A percentile compares a stretch with the other conserved stretches of the same genome.
These are phyloP conservation scores for Backusella psychrophila DNA, from an alignment of 192 early-diverging fungal species.

Conservation along the genomic window DNA sequence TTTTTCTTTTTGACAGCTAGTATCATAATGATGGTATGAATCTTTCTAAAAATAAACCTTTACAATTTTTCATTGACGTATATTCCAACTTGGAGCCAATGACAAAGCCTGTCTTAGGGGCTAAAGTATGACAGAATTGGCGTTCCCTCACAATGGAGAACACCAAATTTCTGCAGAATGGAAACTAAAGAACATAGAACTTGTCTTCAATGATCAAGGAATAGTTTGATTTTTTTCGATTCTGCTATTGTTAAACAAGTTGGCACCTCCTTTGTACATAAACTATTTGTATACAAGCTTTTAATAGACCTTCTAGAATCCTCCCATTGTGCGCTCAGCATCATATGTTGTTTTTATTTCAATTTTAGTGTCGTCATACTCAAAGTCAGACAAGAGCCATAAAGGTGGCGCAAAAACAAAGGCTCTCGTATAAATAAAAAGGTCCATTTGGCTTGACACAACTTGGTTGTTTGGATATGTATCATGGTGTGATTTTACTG, in stretches of 20 bases:
- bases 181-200: neutral
- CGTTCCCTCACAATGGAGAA: neutral
- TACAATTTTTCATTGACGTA: neutral
- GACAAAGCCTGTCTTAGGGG: no score
- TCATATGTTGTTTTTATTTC: neutral
- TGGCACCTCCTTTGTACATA: neutral
- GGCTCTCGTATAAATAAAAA: neutral
- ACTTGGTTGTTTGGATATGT: neutral
- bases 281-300: neutral
- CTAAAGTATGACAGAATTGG: neutral
- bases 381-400: neutral
- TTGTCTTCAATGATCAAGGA: neutral
- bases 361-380: neutral
- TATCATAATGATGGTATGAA: neutral
- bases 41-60: neutral
- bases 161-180: neutral
- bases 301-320: neutral
- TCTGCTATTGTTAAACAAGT: no score
- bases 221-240: neutral
- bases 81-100: neutral
- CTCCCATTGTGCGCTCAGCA: neutral
- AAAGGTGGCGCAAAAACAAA: neutral
- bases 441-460: neutral
- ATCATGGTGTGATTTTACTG: neutral
- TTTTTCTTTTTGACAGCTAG: neutral